Conservation (phyloP, 257 asterid genomes). For the Solanum ossicruentum region DNA sequence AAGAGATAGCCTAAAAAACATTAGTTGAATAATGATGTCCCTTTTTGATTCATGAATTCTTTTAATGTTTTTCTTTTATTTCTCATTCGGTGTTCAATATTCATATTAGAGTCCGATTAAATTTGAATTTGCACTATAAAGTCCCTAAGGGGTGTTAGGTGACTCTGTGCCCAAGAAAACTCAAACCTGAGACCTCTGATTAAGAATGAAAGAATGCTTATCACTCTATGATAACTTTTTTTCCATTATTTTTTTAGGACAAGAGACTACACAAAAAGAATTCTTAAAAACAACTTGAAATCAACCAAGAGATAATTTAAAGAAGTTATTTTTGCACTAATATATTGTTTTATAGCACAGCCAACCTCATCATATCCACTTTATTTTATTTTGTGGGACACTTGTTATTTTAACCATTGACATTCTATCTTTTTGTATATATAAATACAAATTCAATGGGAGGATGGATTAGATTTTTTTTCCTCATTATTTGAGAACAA, state of each 20-base stretch:
- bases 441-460: not conserved
- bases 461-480: not conserved
- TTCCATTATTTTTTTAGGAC: not conserved
- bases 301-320: not conserved
- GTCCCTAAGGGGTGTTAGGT: no score
- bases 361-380: not conserved
- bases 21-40: not conserved
- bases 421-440: not conserved
- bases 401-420: not conserved
- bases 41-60: not conserved
- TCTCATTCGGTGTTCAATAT: no score
- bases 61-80: not conserved
- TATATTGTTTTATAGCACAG: not conserved
- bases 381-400: not conserved
- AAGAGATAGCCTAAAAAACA: not conserved
- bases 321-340: not conserved
- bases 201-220: no score
- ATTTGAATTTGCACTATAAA: rapidly evolving
- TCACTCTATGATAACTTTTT: no score
- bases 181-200: no score
- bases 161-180: no score
- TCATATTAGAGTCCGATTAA: no score
- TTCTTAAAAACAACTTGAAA: not conserved
- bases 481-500: not conserved
- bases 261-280: not conserved